These are phyloP conservation scores for Komagataella pseudopastoris DNA, from an alignment of 805 yeast species.

Conservation along the genomic window DNA sequence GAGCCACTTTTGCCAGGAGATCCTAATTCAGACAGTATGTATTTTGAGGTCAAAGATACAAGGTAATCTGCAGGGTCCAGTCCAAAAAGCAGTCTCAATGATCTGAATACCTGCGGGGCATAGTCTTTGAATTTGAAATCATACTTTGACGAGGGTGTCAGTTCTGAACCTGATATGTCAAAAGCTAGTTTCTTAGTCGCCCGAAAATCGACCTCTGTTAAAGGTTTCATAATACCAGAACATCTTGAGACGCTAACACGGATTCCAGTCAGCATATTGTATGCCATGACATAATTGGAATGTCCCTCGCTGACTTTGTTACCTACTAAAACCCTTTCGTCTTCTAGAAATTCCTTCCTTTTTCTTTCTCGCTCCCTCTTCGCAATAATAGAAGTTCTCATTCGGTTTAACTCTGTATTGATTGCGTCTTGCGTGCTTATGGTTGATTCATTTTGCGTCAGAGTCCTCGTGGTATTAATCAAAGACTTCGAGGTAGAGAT, in stretches of 20 bases:
- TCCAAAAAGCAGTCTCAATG: constrained; percentile 65
- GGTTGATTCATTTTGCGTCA: not conserved
- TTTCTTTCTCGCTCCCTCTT: constrained; percentile 30
- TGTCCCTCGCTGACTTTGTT: constrained; percentile 87
- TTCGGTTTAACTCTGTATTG: constrained; percentile 29
- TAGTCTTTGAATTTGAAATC: constrained; percentile 96
- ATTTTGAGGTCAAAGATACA: constrained; percentile 84
- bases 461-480: not conserved
- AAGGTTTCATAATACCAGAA: constrained; percentile 68
- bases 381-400: constrained; percentile 32
- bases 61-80: constrained; percentile 94
- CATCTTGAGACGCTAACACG: constrained; percentile 89
- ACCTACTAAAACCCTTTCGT: constrained; percentile 54
- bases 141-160: constrained; percentile 87
- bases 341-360: constrained; percentile 27
- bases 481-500: not conserved
- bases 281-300: constrained; percentile 85
- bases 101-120: constrained; percentile 87
- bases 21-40: constrained; percentile 79
- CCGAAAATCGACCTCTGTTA: constrained; percentile 58
- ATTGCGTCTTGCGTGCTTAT: not conserved
- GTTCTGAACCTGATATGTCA: constrained; percentile 74
- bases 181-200: constrained; percentile 72
- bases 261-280: constrained; percentile 94
- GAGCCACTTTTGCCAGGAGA: constrained; percentile 98